phyloP scores from a whole-genome alignment of 163 green algal species.

The Coccomyxa subellipsoidea region DNA sequence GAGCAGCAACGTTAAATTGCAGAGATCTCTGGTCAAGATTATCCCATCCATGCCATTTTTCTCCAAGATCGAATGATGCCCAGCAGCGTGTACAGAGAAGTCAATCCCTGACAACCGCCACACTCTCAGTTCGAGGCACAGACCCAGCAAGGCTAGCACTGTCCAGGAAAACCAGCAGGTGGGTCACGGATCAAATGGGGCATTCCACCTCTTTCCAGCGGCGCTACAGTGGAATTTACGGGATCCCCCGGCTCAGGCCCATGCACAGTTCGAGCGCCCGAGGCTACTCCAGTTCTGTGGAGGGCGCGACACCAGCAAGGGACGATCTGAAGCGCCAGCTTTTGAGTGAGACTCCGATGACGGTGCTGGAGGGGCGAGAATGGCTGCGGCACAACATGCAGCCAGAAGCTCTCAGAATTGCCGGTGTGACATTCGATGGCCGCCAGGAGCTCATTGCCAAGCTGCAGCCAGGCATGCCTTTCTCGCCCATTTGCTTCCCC shows the following conservation, averaged over 20 bases:
- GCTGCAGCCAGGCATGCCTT: conserved; percentile 18
- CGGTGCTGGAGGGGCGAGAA: conserved; percentile 11
- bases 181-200: not conserved
- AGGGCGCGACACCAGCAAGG: not conserved
- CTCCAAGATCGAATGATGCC: not conserved
- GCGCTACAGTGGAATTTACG: not conserved
- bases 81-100: not conserved
- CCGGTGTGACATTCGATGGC: conserved; percentile 31
- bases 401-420: conserved; percentile 20
- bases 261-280: not conserved
- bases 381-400: conserved; percentile 7
- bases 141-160: too few relatives aligned
- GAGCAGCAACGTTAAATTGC: not conserved
- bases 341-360: not conserved
- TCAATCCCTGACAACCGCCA: not conserved
- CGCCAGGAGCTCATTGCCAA: conserved; percentile 19
- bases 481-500: not conserved
- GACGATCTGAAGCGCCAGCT: not conserved
- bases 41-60: not conserved
- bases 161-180: too few relatives aligned
- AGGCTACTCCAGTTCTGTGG: not conserved
- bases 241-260: not conserved
- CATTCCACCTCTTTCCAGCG: not conserved
- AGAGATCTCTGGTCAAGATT: not conserved
- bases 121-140: not conserved